Percentiles rank a stretch among this genome's conserved stretches.
Evolutionary conservation across 2,329 filamentous ascomycete genomes (phyloP).

Genomic region (Diaporthe humulicola): DNA sequence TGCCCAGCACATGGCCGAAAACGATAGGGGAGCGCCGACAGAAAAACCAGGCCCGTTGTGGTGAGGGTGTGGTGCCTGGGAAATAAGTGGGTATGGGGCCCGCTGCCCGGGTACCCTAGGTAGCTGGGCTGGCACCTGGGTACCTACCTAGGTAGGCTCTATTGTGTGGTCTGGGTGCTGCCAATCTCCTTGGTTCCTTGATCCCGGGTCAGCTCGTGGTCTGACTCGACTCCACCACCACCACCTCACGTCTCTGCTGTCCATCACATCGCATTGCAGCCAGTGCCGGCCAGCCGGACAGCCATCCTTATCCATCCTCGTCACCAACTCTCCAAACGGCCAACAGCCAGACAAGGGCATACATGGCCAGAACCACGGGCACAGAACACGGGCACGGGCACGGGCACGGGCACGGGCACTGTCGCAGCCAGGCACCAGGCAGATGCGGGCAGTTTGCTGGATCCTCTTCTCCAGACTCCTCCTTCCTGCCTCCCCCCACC

Average conservation of each 20-base stretch:
- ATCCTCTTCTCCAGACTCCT: not conserved
- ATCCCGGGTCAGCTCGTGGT: slow-evolving; percentile 27
- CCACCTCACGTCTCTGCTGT: not conserved
- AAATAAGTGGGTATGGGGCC: not conserved
- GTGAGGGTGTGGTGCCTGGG: not conserved
- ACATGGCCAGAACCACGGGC: not conserved
- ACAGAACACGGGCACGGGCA: not conserved
- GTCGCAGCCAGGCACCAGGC: not conserved
- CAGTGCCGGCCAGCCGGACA: not conserved
- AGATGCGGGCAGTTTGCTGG: not conserved
- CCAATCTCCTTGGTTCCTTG: slow-evolving; percentile 23
- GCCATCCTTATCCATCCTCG: not conserved
- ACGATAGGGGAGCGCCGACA: slow-evolving; percentile 13
- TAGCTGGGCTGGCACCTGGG: no score
- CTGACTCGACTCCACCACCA: slow-evolving; percentile 23
- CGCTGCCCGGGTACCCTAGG: no score
- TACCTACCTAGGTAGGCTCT: no score
- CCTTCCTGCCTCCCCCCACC: not conserved
- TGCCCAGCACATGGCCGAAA: slow-evolving; percentile 31
- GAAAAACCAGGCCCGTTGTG: not conserved
- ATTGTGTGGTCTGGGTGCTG: slow-evolving; percentile 1
- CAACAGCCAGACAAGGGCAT: not conserved
- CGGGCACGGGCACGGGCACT: not conserved
- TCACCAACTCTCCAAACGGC: not conserved
- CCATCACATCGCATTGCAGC: slow-evolving; percentile 8